These are phyloP conservation scores for Poa pratensis DNA, from an alignment of 176 grass and related monocot species.

Conservation along the genomic window DNA sequence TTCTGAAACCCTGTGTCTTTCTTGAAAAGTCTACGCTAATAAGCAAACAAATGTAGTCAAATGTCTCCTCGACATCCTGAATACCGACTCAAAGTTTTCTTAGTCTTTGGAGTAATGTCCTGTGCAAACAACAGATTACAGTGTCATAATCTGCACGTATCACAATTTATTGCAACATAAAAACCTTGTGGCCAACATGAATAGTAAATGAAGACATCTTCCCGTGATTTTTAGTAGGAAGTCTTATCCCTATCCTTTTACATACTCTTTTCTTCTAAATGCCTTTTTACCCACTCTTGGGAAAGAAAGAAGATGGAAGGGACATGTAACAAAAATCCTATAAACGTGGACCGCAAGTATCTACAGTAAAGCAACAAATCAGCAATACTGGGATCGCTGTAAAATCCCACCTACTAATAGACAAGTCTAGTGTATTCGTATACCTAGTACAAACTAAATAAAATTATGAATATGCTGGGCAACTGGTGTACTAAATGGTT, in stretches of 20 bases:
- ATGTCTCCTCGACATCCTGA: constrained; percentile 87
- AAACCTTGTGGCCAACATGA: not conserved
- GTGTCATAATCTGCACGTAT: constrained; percentile 21
- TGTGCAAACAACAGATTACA: constrained; percentile 40
- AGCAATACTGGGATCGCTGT: not conserved
- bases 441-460: not conserved
- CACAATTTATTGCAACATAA: not conserved
- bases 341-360: not conserved
- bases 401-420: not conserved
- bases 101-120: constrained; percentile 49
- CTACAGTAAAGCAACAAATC: not conserved
- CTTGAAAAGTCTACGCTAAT: constrained; percentile 54
- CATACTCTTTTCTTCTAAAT: too few species aligned
- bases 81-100: constrained; percentile 59
- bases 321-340: not conserved
- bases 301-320: not conserved
- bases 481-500: constrained; percentile 25
- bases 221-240: not conserved
- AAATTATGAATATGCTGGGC: not conserved
- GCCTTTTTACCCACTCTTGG: not conserved
- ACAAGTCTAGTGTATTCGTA: not conserved
- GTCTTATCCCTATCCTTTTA: constrained; percentile 1
- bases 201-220: not conserved
- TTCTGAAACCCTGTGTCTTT: constrained; percentile 62
- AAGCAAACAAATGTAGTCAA: constrained; percentile 77